Conservation (phyloP, 73 alveolate genomes). For the Paramecium sexaurelia region DNA sequence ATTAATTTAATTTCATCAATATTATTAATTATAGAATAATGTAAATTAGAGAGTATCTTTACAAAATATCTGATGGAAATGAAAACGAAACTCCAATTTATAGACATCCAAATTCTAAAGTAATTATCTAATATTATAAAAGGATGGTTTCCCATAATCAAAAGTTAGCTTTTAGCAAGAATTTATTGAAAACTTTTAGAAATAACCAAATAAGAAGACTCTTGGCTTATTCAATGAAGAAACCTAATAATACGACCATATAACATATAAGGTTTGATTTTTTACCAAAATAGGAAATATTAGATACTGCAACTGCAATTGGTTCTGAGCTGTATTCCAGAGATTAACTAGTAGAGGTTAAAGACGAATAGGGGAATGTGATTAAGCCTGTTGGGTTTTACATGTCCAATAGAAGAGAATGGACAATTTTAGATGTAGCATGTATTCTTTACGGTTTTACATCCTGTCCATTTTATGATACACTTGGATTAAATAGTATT, state of each 20-base stretch:
- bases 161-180: neutral
- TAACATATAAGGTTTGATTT: neutral
- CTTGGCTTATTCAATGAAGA: neutral
- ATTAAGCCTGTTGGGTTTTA: conserved; percentile 76
- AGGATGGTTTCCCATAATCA: neutral
- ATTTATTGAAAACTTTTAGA: neutral
- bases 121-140: neutral
- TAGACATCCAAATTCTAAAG: conserved; percentile 66
- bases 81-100: conserved; percentile 72
- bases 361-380: neutral
- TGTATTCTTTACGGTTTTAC: conserved; percentile 75
- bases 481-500: conserved; percentile 46
- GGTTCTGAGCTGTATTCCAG: neutral
- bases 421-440: conserved; percentile 81
- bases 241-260: neutral
- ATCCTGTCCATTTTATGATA: conserved; percentile 81
- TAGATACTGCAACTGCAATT: neutral
- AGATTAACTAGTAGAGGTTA: neutral
- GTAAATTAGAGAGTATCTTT: neutral
- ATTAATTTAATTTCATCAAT: no score
- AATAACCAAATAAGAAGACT: neutral
- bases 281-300: neutral
- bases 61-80: neutral
- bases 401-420: conserved; percentile 87
- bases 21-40: neutral